Evolutionary conservation across 495 filamentous ascomycete genomes (phyloP), one percentile per base, ranked within the genome.

Genomic region (Neurospora intermedia): DNA sequence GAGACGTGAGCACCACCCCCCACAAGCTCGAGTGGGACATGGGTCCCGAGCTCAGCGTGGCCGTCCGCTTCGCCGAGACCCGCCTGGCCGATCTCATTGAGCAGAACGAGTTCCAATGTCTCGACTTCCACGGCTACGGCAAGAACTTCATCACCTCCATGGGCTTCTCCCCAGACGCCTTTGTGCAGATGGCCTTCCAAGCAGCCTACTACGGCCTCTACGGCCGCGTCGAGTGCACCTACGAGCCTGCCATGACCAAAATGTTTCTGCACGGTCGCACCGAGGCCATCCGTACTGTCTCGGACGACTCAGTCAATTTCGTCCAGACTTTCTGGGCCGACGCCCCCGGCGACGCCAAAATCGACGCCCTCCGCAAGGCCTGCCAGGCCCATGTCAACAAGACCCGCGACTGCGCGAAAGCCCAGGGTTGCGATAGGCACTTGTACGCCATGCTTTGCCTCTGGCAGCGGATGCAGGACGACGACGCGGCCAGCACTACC

Each of bases 171-270:
- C 96, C 96, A 0, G 96, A 99, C 80, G 96, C 96, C 2, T 99
- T 97, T 76, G 93, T 99, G 41, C 96, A 99, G 81, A 98, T 98
- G 96, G 96, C 96, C 5, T 98, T 97, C 84, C 96, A 99, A 81
- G 96, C 96, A 39, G 96, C 96, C 16, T 98, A 99, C 84, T 99
- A 98, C 78, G 96, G 96, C 40, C 89, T 99, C 42, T 99, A 99
- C 76, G 96, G 96, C 7, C 89, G 93, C 6, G 87, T 97, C 6
- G 96, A 98, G 82, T 96, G 93, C 78, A 95, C 93, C 3, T 99
- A 99, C 80, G 96, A 99, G 82, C 96, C 96, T 18, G 94, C 96
- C 39, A 99, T 99, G 96, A 99, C 96, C 18, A 99, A 99, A 82
- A 82, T 89, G 71, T 99, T 89, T 82, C 88, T 96, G 43, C 96